These are phyloP conservation scores for Paraleonurus japonicus DNA, from an alignment of 257 asterid species.

Conservation along the genomic window DNA sequence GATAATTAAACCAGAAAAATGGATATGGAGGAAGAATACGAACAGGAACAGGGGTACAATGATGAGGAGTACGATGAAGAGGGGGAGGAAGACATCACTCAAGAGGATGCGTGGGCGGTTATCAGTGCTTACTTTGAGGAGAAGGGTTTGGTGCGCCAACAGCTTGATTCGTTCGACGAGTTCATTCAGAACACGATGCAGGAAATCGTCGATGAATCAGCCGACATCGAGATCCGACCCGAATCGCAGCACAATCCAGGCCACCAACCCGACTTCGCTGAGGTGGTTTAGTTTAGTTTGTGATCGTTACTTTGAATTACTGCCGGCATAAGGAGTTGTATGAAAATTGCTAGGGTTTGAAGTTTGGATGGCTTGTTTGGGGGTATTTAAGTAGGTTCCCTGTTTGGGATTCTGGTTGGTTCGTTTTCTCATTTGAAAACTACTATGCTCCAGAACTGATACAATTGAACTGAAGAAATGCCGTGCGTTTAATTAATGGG, in stretches of 20 bases:
- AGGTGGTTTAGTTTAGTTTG: conserved; percentile 46
- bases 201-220: conserved; percentile 91
- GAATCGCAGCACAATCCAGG: conserved; percentile 96
- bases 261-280: conserved; percentile 85
- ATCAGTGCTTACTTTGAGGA: conserved; percentile 96
- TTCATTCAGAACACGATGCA: conserved; percentile 98
- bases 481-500: neutral
- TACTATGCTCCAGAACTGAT: neutral
- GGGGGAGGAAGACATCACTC: conserved; percentile 82
- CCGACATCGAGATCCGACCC: conserved; percentile 94
- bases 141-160: conserved; percentile 94
- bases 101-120: conserved; percentile 98
- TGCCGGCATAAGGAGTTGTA: neutral
- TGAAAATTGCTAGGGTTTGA: conserved; percentile 22
- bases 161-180: conserved; percentile 94
- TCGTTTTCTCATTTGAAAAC: neutral
- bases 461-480: neutral
- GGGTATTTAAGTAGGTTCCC: neutral
- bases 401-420: conserved; percentile 1
- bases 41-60: conserved; percentile 40
- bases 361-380: neutral
- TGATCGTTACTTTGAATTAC: neutral
- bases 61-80: conserved; percentile 49
- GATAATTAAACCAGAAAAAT: conserved; percentile 18
- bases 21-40: conserved; percentile 68